A percentile compares a stretch with the other conserved stretches of the same genome.
Conservation (phyloP, 2,329 filamentous ascomycete species). For the Bisporella sp. region DNA sequence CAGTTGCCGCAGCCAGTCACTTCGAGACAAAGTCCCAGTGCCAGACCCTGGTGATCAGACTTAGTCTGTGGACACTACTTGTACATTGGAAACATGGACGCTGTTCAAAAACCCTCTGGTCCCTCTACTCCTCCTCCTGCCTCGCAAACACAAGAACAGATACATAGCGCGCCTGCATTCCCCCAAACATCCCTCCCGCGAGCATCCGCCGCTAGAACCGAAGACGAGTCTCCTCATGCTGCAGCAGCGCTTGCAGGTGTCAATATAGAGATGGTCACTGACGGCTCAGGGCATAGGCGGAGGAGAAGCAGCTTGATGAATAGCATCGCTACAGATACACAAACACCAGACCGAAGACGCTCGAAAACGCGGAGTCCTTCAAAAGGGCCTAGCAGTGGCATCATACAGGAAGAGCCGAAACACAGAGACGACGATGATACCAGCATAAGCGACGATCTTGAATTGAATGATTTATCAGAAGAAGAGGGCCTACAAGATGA, state of each 20-base stretch:
- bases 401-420: slow-evolving; percentile 15
- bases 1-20: no score
- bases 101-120: no score
- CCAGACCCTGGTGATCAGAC: no score
- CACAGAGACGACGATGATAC: slow-evolving; percentile 20
- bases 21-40: no score
- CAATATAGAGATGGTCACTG: slow-evolving; percentile 17
- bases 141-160: not conserved
- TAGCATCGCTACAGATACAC: slow-evolving; percentile 9
- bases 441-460: slow-evolving; percentile 42
- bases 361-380: slow-evolving; percentile 11
- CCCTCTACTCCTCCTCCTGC: not conserved
- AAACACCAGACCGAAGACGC: slow-evolving; percentile 7
- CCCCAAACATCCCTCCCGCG: slow-evolving; percentile 8
- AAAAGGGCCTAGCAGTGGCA: slow-evolving; percentile 8
- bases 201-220: slow-evolving; percentile 3
- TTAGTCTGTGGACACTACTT: no score
- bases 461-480: slow-evolving; percentile 51
- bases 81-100: no score
- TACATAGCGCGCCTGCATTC: not conserved
- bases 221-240: slow-evolving; percentile 18
- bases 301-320: slow-evolving; percentile 27
- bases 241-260: slow-evolving; percentile 14
- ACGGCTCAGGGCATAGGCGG: slow-evolving; percentile 23
- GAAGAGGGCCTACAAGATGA: slow-evolving; percentile 75